Conservation (phyloP, 108 stramenopile genomes). For the Skeletonema grethae region DNA sequence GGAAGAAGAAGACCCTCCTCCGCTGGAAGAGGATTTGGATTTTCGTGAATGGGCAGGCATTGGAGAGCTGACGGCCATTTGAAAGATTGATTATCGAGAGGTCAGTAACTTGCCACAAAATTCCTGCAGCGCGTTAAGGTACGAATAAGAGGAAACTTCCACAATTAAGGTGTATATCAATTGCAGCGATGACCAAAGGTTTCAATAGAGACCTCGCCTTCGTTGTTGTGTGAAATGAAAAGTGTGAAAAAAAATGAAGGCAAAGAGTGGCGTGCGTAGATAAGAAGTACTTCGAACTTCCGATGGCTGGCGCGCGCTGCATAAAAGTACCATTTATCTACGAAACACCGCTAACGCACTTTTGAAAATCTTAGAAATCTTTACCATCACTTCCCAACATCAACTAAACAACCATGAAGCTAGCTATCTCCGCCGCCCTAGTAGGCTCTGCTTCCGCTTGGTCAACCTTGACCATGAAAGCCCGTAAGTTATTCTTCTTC, state of each 20-base stretch:
- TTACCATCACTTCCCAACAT: background rate
- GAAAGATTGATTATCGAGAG: background rate
- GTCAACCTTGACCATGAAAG: constrained; percentile 71
- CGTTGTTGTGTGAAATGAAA: too few species aligned
- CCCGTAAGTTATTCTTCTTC: constrained; percentile 46
- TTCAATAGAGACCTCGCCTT: too few species aligned
- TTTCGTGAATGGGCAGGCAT: constrained; percentile 42
- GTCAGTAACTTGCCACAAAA: background rate
- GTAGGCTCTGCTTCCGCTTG: constrained; percentile 61
- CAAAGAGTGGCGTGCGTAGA: too few species aligned
- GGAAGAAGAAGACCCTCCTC: constrained; percentile 31
- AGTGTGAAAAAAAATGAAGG: too few species aligned
- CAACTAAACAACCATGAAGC: constrained; percentile 44
- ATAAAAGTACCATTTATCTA: too few species aligned
- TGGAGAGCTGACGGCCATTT: constrained; percentile 18
- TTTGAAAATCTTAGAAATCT: background rate
- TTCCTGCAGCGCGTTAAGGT: background rate
- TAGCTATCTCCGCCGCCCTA: constrained; percentile 55
- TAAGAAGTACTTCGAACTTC: too few species aligned
- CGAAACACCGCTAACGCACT: background rate
- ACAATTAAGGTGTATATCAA: background rate
- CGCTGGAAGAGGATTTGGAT: constrained; percentile 25
- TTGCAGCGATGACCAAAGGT: too few species aligned
- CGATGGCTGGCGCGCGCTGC: too few species aligned
- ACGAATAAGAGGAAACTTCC: background rate